Evolutionary conservation across 202 grass and related monocot species (phyloP).

Genomic region (Digitaria exilis): DNA sequence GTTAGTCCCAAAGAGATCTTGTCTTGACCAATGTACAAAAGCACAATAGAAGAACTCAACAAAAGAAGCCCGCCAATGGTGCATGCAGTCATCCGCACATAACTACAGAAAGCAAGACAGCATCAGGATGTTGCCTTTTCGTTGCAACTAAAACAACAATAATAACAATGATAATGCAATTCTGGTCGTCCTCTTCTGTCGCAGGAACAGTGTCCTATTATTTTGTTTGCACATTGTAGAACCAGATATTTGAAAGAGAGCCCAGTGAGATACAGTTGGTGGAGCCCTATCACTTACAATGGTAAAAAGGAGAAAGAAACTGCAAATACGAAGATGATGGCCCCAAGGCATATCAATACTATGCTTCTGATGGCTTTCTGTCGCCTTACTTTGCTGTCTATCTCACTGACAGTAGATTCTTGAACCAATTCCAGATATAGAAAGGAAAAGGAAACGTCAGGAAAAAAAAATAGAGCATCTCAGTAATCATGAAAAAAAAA

Average conservation of each 20-base stretch:
- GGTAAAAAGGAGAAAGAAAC: conserved; percentile 57
- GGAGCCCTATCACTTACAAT: conserved; percentile 57
- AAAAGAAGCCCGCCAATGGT: conserved; percentile 57
- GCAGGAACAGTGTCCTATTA: background rate
- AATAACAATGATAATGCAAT: background rate
- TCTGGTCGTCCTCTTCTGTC: background rate
- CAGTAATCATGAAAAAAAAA: conserved; percentile 21
- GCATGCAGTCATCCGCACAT: conserved; percentile 39
- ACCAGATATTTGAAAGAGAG: conserved; percentile 7
- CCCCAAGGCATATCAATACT: conserved; percentile 54
- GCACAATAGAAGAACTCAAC: conserved; percentile 42
- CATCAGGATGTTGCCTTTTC: background rate
- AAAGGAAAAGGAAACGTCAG: background rate
- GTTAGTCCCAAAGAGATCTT: conserved; percentile 50
- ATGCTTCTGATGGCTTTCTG: conserved; percentile 65
- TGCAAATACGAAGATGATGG: conserved; percentile 45
- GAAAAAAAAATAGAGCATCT: background rate
- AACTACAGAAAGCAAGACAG: conserved; percentile 43
- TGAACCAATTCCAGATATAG: conserved; percentile 24
- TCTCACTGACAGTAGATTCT: conserved; percentile 31
- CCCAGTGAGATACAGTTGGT: background rate
- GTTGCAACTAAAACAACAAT: background rate
- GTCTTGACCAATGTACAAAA: conserved; percentile 71
- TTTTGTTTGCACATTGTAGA: conserved; percentile 18
- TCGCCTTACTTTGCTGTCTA: conserved; percentile 48